Evolutionary conservation across 208 protist genomes (phyloP).

Genomic region (Trypanosoma scelopori): DNA sequence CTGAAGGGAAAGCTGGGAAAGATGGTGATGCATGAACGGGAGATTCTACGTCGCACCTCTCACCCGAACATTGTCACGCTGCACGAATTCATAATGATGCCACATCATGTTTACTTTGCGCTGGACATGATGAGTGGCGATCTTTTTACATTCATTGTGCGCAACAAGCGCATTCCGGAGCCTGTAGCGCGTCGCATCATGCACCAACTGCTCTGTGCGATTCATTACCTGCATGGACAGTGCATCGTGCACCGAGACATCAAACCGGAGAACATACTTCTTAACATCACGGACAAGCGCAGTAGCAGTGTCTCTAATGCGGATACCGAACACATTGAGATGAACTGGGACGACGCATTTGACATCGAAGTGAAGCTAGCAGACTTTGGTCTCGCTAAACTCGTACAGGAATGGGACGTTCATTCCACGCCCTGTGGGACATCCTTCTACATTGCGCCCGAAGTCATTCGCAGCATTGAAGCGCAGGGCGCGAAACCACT

Average conservation of each 20-base stretch:
- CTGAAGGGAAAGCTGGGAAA: slow-evolving; percentile 76
- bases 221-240: slow-evolving; percentile 80
- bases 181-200: slow-evolving; percentile 65
- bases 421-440: slow-evolving; percentile 84
- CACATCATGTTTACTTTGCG: slow-evolving; percentile 75
- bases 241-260: slow-evolving; percentile 88
- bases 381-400: slow-evolving; percentile 90
- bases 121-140: slow-evolving; percentile 86
- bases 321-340: no score
- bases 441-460: slow-evolving; percentile 89
- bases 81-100: slow-evolving; percentile 70
- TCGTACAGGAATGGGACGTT: slow-evolving; percentile 83
- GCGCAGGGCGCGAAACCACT: slow-evolving; percentile 77
- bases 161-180: slow-evolving; percentile 70
- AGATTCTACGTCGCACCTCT: slow-evolving; percentile 76
- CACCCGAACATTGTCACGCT: slow-evolving; percentile 85
- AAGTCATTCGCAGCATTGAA: slow-evolving; percentile 88
- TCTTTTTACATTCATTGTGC: slow-evolving; percentile 86
- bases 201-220: slow-evolving; percentile 59
- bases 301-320: not conserved
- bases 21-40: slow-evolving; percentile 85
- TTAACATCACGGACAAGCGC: slow-evolving; percentile 44
- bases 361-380: slow-evolving; percentile 78
- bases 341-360: not conserved
- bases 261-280: slow-evolving; percentile 90